Evolutionary conservation across 1,284 basidiomycete species (phyloP).

Genomic region (Anthracocystis setariae): DNA sequence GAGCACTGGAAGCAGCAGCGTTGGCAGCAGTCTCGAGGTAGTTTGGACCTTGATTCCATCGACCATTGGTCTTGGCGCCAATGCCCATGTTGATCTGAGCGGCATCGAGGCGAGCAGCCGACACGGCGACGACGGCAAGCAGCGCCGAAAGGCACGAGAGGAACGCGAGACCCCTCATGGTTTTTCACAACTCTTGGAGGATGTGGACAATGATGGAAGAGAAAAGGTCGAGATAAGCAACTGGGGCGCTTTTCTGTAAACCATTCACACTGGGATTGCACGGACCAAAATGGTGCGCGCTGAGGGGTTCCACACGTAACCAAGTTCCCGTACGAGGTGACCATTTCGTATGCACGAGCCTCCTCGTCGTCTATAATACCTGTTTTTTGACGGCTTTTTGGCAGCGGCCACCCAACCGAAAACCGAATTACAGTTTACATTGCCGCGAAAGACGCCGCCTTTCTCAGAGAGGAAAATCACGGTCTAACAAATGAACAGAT

Average conservation of each 20-base stretch:
- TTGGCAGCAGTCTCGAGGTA: conserved; percentile 21
- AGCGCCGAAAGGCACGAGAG: conserved; percentile 40
- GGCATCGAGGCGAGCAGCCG: conserved; percentile 28
- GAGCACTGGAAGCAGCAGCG: conserved; percentile 8
- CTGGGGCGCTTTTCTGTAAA: not conserved
- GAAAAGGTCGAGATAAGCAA: not conserved
- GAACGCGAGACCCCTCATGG: conserved; percentile 35
- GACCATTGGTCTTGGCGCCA: conserved; percentile 26
- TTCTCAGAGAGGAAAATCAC: not conserved
- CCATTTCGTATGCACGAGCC: conserved; percentile 15
- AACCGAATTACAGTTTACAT: too few relatives aligned
- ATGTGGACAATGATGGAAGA: not conserved
- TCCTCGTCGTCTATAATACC: too few relatives aligned
- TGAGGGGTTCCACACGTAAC: conserved; percentile 1
- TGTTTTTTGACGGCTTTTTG: not conserved
- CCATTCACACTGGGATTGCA: too few relatives aligned
- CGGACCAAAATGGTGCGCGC: conserved; percentile 19
- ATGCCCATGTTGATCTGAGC: conserved; percentile 34
- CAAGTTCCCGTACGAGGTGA: too few relatives aligned
- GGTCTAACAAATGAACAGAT: not conserved
- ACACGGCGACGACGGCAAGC: conserved; percentile 16
- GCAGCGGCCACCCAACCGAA: too few relatives aligned
- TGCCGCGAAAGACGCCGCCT: not conserved
- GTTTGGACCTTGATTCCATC: conserved; percentile 13
- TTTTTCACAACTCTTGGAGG: not conserved